These are phyloP conservation scores for Glomus cerebriforme DNA, from an alignment of 192 early-diverging fungal species.

Conservation along the genomic window DNA sequence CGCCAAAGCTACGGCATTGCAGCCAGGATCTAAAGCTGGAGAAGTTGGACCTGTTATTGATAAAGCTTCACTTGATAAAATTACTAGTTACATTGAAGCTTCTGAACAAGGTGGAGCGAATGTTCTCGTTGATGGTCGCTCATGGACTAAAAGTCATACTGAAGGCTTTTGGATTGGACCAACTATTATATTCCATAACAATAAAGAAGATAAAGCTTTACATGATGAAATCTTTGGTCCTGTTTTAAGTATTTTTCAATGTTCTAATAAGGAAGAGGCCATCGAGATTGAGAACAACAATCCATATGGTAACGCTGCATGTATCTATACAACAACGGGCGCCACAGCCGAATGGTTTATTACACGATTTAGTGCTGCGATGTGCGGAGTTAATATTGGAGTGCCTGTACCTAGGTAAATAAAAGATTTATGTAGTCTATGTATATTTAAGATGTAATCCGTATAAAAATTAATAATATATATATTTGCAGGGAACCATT, in stretches of 20 bases:
- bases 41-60: constrained; percentile 82
- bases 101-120: constrained; percentile 53
- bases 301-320: constrained; percentile 70
- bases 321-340: constrained; percentile 50
- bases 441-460: too few relatives aligned
- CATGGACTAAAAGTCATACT: constrained; percentile 36
- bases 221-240: constrained; percentile 86
- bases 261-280: constrained; percentile 60
- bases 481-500: constrained; percentile 65
- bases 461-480: not conserved
- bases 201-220: constrained; percentile 60
- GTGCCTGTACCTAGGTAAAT: not conserved
- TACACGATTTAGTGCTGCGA: constrained; percentile 70
- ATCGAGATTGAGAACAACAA: constrained; percentile 75
- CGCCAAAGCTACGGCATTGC: constrained; percentile 53
- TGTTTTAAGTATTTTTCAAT: constrained; percentile 66
- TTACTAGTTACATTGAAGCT: constrained; percentile 63
- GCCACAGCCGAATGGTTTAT: constrained; percentile 70
- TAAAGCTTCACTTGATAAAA: constrained; percentile 57
- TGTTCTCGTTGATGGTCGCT: constrained; percentile 73
- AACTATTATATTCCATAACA: constrained; percentile 64
- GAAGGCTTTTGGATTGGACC: constrained; percentile 76
- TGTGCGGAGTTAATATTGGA: constrained; percentile 73
- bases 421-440: too few relatives aligned
- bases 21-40: constrained; percentile 53